Evolutionary conservation across 2,329 filamentous ascomycete species (phyloP), one percentile per base, ranked within the genome.

Genomic region (Epichloe gansuensis): DNA sequence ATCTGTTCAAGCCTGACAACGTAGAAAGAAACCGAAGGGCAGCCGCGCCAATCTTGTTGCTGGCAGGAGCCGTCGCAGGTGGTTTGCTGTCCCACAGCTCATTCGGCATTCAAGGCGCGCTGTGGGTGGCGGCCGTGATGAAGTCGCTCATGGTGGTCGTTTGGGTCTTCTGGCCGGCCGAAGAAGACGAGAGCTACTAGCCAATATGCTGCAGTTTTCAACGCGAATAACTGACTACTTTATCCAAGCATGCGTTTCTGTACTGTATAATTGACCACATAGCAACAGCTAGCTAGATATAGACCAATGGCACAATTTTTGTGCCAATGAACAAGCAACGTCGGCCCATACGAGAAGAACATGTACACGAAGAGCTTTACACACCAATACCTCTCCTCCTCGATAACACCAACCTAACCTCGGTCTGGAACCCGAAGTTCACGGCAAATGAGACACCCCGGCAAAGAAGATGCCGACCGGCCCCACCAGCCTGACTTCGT

Each of bases 101-200:
- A 0, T 46, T 77, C 9, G 77, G 77, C 0, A 75, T 76, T 17
- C 69, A 71, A 0, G 76, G 73, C 0, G 75, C 79, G 1, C 60
- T 85, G 54, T 85, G 81, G 81, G 71, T 76, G n/a, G 80, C 79
- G 0, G 73, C 77, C 0, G 65, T 59, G 0, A 59, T 85, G 46
- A 86, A 87, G 67, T 59, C 75, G 1, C 41, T 67, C 2, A 78
- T 84, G 54, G 72, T 81, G 0, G 23, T 78, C 2, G 68, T 75
- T 0, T 86, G 83, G 83, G 66, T 80, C 15, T 57, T 77, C 1
- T 87, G 83, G 83, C 78, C 75, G 4, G 72, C 66, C 0, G 74
- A 77, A 54, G 58, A 59, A 2, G 59, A 63, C 23, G 63, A 65
- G 2, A 66, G 65, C 28, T 50, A 37, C 21, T 4, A n/a, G 25